Evolutionary conservation across 2,329 filamentous ascomycete species (phyloP).

Genomic region (Fusarium odoratissimum): DNA sequence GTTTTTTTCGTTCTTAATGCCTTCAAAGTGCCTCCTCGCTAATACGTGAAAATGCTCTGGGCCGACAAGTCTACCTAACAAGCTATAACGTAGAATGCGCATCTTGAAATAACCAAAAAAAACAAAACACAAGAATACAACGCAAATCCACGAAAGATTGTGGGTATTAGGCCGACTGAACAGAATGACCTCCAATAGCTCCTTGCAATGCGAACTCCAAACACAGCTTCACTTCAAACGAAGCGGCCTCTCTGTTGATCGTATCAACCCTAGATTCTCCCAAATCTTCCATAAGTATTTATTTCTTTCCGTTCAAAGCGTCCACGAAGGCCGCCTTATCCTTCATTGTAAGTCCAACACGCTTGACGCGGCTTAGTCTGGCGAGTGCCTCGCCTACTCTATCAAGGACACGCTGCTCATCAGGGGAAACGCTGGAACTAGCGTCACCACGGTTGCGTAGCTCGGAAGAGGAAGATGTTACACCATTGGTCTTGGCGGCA

Average conservation of each 20-base stretch:
- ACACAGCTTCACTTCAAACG: neutral
- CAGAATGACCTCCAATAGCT: constrained; percentile 33
- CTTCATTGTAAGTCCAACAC: constrained; percentile 83
- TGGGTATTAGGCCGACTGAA: constrained; percentile 25
- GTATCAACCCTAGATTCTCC: neutral
- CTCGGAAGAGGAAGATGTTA: constrained; percentile 45
- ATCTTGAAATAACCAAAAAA: neutral
- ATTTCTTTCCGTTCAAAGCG: constrained; percentile 64
- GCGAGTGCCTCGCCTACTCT: constrained; percentile 86
- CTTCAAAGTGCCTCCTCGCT: neutral
- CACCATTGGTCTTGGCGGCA: constrained; percentile 51
- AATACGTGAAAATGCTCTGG: constrained; percentile 1
- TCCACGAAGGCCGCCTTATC: constrained; percentile 88
- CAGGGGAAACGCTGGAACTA: constrained; percentile 54
- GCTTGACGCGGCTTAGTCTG: constrained; percentile 86
- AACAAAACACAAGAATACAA: neutral
- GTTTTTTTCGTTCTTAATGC: constrained; percentile 10
- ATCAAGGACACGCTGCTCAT: constrained; percentile 80
- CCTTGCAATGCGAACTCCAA: constrained; percentile 42
- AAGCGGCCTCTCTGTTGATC: neutral
- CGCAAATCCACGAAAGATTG: constrained; percentile 19
- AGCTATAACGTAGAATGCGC: constrained; percentile 4
- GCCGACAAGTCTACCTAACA: constrained; percentile 20
- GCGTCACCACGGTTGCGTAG: constrained; percentile 44
- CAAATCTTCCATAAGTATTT: neutral